These are phyloP conservation scores for Tylopilus balloui DNA, from an alignment of 768 basidiomycete species.

Conservation along the genomic window DNA sequence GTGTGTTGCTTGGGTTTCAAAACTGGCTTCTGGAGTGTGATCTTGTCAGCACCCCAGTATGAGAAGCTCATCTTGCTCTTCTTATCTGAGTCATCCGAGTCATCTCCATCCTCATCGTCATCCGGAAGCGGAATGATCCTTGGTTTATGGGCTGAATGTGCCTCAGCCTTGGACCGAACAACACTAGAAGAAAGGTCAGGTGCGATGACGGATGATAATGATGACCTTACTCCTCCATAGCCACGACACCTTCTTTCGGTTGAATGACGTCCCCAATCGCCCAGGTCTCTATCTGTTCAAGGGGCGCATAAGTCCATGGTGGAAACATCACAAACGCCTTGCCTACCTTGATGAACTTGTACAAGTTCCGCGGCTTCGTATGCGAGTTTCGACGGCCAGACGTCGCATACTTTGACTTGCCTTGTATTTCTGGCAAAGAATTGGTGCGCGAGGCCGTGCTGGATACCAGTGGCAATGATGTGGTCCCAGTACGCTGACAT, in stretches of 20 bases:
- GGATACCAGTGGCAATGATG: conserved; percentile 72
- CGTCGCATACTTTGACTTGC: conserved; percentile 80
- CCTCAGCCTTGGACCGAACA: conserved; percentile 63
- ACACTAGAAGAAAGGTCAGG: conserved; percentile 42
- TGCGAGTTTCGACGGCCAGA: conserved; percentile 72
- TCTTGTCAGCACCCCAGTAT: conserved; percentile 90
- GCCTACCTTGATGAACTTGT: conserved; percentile 84
- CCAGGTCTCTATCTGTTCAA: conserved; percentile 82
- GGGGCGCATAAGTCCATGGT: conserved; percentile 3
- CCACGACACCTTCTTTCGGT: conserved; percentile 74
- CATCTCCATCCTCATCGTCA: conserved; percentile 53
- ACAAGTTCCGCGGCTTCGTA: conserved; percentile 84
- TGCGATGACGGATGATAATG: neutral
- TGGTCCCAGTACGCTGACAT: conserved; percentile 87
- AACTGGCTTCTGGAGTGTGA: conserved; percentile 78
- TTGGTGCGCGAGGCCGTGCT: conserved; percentile 64
- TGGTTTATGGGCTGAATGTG: conserved; percentile 54
- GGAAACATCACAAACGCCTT: conserved; percentile 1
- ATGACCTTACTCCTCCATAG: conserved; percentile 82
- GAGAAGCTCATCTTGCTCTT: conserved; percentile 94
- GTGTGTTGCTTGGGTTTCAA: conserved; percentile 43
- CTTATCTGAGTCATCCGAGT: conserved; percentile 82
- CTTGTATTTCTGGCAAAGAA: conserved; percentile 79
- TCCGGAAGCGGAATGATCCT: conserved; percentile 65
- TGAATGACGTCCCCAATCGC: conserved; percentile 72